Percentiles rank a stretch among this genome's conserved stretches.
Conservation (phyloP, 495 filamentous ascomycete genomes). For the Penicillium odoratum region DNA sequence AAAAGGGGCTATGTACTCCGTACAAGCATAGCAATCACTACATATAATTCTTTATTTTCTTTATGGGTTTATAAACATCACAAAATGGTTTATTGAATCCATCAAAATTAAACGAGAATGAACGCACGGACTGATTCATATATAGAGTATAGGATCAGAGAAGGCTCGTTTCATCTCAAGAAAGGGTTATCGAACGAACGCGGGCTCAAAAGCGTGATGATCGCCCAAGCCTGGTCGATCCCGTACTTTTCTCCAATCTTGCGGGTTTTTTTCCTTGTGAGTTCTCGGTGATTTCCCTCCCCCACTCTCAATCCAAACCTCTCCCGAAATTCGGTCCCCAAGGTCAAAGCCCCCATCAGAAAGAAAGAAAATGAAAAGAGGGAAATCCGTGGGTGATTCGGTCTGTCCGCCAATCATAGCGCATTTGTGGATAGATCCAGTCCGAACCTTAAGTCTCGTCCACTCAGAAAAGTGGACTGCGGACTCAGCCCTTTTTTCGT, state of each 20-base stretch:
- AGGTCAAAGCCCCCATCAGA: background rate
- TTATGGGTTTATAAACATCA: background rate
- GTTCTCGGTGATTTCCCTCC: constrained; percentile 11
- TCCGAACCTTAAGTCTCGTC: constrained; percentile 6
- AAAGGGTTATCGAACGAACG: background rate
- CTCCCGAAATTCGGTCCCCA: no score
- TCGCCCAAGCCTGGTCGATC: constrained; percentile 33
- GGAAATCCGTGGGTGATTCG: background rate
- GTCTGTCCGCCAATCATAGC: background rate
- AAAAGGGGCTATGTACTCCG: constrained; percentile 22
- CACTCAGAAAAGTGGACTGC: constrained; percentile 6
- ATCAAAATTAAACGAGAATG: background rate
- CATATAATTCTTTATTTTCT: background rate
- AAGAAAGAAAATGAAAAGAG: background rate
- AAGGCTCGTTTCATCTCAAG: constrained; percentile 26
- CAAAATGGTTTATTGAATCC: background rate
- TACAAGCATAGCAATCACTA: background rate
- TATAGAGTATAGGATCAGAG: constrained; percentile 11
- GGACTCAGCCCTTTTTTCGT: background rate
- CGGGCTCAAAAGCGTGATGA: constrained; percentile 25
- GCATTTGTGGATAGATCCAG: constrained; percentile 4
- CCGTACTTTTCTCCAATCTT: constrained; percentile 16
- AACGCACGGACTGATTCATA: constrained; percentile 15
- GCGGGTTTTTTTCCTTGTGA: constrained; percentile 13
- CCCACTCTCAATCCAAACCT: background rate